These are phyloP conservation scores for Zygnema cylindricum DNA, from an alignment of 139 green algal species.

Conservation along the genomic window DNA sequence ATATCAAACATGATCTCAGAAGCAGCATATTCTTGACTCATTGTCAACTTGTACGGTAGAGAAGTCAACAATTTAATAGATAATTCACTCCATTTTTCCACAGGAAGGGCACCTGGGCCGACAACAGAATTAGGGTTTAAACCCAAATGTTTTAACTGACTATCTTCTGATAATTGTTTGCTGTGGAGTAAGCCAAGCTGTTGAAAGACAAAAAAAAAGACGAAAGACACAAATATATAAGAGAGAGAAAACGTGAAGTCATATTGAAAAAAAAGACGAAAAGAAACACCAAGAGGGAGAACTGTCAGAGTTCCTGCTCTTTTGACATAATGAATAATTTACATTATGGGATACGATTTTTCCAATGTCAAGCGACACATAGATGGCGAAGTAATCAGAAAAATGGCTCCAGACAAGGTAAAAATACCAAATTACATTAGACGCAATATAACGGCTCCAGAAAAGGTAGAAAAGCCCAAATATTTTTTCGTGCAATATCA, in stretches of 20 bases:
- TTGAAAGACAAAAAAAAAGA: background rate
- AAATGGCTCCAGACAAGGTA: no score
- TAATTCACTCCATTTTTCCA: slow-evolving; percentile 3
- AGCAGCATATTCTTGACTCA: slow-evolving; percentile 60
- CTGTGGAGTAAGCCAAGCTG: background rate
- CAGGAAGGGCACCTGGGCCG: background rate
- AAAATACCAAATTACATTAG: no score
- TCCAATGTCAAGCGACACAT: no score
- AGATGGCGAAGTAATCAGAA: no score
- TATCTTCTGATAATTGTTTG: background rate
- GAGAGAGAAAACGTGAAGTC: background rate
- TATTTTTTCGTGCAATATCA: no score
- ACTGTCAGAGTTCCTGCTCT: no score
- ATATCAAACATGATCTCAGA: slow-evolving; percentile 74
- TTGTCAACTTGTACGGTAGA: slow-evolving; percentile 70
- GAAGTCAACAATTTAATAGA: background rate
- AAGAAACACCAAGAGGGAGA: no score
- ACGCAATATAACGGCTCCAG: no score
- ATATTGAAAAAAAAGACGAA: no score
- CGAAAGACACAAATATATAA: background rate
- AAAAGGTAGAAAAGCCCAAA: no score
- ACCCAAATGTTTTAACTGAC: background rate
- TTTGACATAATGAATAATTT: no score
- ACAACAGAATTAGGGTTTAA: background rate
- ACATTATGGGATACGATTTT: no score